Conservation (phyloP, 805 yeast genomes). For the Ogataea pignaliae region DNA sequence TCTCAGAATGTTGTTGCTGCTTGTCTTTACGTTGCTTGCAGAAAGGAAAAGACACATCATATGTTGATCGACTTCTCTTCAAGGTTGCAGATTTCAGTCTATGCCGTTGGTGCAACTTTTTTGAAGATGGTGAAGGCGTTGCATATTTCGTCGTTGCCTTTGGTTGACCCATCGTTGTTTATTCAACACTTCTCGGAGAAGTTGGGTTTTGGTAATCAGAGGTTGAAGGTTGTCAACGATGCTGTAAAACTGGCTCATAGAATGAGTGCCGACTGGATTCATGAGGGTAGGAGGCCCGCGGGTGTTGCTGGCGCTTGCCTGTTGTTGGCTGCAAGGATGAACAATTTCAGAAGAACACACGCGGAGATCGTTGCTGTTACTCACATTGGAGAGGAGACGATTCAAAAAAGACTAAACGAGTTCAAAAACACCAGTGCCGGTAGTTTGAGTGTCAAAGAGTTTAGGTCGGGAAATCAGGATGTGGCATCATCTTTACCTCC, state of each 20-base stretch:
- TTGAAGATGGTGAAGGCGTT: constrained; percentile 85
- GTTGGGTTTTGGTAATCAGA: constrained; percentile 72
- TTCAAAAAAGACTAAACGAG: constrained; percentile 86
- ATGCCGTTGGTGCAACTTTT: constrained; percentile 93
- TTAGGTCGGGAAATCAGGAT: constrained; percentile 43
- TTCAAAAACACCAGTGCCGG: constrained; percentile 78
- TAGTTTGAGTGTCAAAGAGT: constrained; percentile 63
- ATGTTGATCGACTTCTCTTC: constrained; percentile 96
- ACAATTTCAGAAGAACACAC: constrained; percentile 86
- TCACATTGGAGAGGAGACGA: constrained; percentile 90
- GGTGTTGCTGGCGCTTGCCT: constrained; percentile 98
- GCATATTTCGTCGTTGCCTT: constrained; percentile 71
- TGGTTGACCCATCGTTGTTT: constrained; percentile 91
- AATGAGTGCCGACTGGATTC: constrained; percentile 94
- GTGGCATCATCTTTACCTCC: constrained; percentile 71
- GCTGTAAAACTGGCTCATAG: constrained; percentile 83
- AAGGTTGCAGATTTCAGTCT: constrained; percentile 83
- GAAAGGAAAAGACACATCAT: constrained; percentile 86
- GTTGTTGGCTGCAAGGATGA: constrained; percentile 92
- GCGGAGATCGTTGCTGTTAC: constrained; percentile 93
- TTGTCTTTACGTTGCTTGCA: constrained; percentile 90
- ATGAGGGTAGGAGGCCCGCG: constrained; percentile 96
- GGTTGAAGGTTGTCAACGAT: constrained; percentile 74
- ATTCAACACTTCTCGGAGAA: constrained; percentile 92
- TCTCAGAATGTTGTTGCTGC: constrained; percentile 95